Base-by-base conservation (phyloP, 2,329 filamentous ascomycete species). In the Xylariaceae sp. region DNA sequence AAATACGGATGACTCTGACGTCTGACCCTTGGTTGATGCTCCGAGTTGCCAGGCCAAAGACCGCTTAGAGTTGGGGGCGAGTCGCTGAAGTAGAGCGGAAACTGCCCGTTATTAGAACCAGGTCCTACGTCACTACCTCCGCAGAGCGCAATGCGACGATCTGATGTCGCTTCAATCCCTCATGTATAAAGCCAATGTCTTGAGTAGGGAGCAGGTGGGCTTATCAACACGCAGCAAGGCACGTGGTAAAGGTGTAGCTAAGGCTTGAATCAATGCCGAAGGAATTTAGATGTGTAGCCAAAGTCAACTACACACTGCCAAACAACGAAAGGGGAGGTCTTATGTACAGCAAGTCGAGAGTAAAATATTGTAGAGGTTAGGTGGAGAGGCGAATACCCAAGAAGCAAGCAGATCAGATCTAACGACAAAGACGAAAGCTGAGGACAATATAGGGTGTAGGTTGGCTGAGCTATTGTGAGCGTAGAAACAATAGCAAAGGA, bases 41-140 rank as follows among this genome's bases (percentile, higher is more conserved):
- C 49, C 47, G 48, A 45, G n/a, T n/a, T n/a, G n/a, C n/a, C 60
- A 58, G 36, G 47, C 43, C 46, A 37, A 40, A 20, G 33, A 27
- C 41, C 29, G 49, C 24, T 43, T 37, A 4, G 23, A 7, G 13
- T 23, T 36, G 30, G 16, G n/a, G 33, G 18, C 16, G 27, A 41
- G 18, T 10, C 29, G n/a, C 18, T 13, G 15, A 29, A 10, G 30
- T 51, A 13, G 6, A 36, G 18, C 33, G 20, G 36, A 39, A 42
- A 37, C 24, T 10, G 32, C 13, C 35, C n/a, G 20, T 23, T 29
- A 11, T 29, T 18, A 26, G 24, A 20, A 29, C n/a, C 18, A 36
- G 41, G 40, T 50, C 9, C 39, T 50, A 35, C 41, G 27, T 32
- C 37, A 30, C 18, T 47, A 5, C 16, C 13, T 24, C 20, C 26